Percentiles rank a stretch among this genome's conserved stretches.
phyloP scores from a whole-genome alignment of 768 basidiomycete species.

The Steccherinum ochraceum region DNA sequence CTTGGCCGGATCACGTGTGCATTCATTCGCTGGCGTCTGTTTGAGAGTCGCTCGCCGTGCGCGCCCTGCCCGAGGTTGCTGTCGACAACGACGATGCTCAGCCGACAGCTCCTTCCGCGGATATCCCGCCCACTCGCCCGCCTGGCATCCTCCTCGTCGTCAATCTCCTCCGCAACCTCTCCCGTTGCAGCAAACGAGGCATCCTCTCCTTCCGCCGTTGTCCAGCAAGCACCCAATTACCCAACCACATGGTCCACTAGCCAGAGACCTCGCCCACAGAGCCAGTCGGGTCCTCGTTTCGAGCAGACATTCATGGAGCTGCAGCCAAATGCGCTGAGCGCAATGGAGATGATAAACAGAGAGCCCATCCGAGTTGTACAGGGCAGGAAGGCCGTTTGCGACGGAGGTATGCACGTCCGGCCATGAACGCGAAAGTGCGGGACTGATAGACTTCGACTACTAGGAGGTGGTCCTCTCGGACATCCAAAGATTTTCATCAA shows the following conservation, averaged over 20 bases:
- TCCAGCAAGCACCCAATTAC: constrained; percentile 78
- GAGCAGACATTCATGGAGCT: constrained; percentile 86
- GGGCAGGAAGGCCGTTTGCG: constrained; percentile 84
- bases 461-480: constrained; percentile 90
- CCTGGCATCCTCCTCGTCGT: constrained; percentile 18
- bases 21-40: constrained; percentile 1
- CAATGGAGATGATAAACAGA: constrained; percentile 82
- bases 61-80: neutral
- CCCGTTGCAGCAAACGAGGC: constrained; percentile 13
- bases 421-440: neutral
- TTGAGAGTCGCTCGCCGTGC: constrained; percentile 1
- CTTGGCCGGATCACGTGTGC: neutral
- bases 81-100: constrained; percentile 18
- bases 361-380: constrained; percentile 82
- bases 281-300: constrained; percentile 69
- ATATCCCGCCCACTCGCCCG: constrained; percentile 22
- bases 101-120: constrained; percentile 20
- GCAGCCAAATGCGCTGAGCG: constrained; percentile 86
- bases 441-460: neutral
- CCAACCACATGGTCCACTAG: constrained; percentile 78
- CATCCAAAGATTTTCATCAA: constrained; percentile 98
- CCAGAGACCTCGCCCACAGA: constrained; percentile 64
- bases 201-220: constrained; percentile 25
- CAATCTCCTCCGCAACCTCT: constrained; percentile 13
- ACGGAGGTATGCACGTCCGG: constrained; percentile 75